Evolutionary conservation across 495 filamentous ascomycete species (phyloP).

Genomic region (Penicillium lagena): DNA sequence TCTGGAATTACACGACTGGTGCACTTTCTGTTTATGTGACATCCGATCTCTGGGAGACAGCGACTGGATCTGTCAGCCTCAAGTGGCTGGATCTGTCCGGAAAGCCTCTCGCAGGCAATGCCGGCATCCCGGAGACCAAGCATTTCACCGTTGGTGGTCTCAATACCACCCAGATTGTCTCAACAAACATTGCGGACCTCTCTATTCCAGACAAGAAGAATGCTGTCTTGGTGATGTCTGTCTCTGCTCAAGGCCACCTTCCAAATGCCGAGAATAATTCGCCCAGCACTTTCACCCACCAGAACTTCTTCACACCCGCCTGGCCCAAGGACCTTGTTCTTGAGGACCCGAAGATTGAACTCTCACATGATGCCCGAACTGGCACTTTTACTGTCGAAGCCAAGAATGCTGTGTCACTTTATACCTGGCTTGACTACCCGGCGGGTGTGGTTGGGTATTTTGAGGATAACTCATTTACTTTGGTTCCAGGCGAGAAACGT

Average conservation of each 20-base stretch:
- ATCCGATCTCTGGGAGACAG: conserved; percentile 35
- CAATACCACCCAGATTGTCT: conserved; percentile 52
- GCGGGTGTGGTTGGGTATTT: conserved; percentile 53
- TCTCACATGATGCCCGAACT: conserved; percentile 31
- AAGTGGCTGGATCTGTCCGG: conserved; percentile 38
- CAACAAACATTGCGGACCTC: conserved; percentile 30
- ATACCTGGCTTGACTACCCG: conserved; percentile 62
- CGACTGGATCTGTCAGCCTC: conserved; percentile 25
- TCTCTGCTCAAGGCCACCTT: conserved; percentile 45
- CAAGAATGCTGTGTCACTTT: conserved; percentile 51
- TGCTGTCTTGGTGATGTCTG: conserved; percentile 48
- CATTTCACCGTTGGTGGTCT: conserved; percentile 51
- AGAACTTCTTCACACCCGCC: conserved; percentile 49
- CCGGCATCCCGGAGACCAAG: conserved; percentile 20
- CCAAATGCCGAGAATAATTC: conserved; percentile 39
- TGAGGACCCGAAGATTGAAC: conserved; percentile 46
- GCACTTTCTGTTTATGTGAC: conserved; percentile 54
- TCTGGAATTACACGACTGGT: conserved; percentile 50
- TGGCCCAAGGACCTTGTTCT: conserved; percentile 46
- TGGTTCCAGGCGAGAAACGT: conserved; percentile 47
- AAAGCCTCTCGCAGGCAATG: conserved; percentile 20
- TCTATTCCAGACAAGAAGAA: conserved; percentile 31
- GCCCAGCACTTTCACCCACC: conserved; percentile 44
- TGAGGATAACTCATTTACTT: conserved; percentile 53
- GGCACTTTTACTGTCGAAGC: conserved; percentile 52